Evolutionary conservation across 2,329 filamentous ascomycete genomes (phyloP).

Genomic region (Rutstroemia sp.): DNA sequence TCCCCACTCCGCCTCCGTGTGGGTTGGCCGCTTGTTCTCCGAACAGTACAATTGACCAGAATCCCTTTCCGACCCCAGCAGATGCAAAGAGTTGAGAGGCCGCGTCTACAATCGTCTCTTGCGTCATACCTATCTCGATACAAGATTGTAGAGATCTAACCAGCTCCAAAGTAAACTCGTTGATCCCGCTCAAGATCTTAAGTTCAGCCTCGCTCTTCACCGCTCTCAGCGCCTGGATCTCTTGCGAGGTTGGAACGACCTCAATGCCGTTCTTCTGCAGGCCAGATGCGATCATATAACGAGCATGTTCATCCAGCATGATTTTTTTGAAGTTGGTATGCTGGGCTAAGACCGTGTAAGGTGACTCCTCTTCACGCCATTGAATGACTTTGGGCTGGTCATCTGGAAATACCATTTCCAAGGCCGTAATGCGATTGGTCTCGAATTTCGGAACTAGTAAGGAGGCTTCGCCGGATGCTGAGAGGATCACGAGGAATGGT

Average conservation of each 20-base stretch:
- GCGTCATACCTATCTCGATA: conserved; percentile 46
- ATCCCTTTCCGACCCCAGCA: conserved; percentile 45
- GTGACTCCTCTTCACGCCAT: conserved; percentile 58
- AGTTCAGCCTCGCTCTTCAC: conserved; percentile 49
- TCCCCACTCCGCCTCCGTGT: conserved; percentile 35
- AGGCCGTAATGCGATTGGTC: conserved; percentile 47
- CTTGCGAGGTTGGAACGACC: conserved; percentile 42
- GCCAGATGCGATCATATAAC: conserved; percentile 55
- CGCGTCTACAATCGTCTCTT: conserved; percentile 46
- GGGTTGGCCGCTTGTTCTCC: conserved; percentile 36
- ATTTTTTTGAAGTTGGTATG: conserved; percentile 35
- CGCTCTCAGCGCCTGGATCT: conserved; percentile 50
- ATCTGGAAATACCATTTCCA: conserved; percentile 41
- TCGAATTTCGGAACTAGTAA: conserved; percentile 55
- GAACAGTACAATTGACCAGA: conserved; percentile 58
- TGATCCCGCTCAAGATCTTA: conserved; percentile 50
- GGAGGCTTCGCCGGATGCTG: conserved; percentile 43
- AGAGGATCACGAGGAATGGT: conserved; percentile 53
- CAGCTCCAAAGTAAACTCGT: conserved; percentile 53
- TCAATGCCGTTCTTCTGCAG: conserved; percentile 44
- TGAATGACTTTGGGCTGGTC: conserved; percentile 45
- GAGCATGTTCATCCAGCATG: conserved; percentile 58
- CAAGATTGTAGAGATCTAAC: conserved; percentile 48
- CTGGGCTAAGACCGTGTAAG: conserved; percentile 46
- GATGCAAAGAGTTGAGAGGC: conserved; percentile 43